Conservation (phyloP, 441 rosid species). For the Gossypium gossypioides region DNA sequence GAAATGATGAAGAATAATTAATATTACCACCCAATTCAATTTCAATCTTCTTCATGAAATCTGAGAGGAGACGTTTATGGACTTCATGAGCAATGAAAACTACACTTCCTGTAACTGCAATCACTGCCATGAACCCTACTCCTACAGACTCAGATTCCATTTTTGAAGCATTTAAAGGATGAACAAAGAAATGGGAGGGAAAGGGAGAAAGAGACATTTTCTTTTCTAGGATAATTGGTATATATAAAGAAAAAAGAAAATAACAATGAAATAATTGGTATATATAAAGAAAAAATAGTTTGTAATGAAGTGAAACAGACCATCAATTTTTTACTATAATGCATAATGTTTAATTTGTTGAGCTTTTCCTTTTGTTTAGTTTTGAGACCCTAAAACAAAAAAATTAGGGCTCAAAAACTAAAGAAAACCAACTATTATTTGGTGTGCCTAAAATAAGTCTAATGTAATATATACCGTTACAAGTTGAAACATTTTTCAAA, state of each 20-base stretch:
- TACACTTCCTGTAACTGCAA: constrained; percentile 66
- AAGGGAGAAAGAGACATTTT: neutral
- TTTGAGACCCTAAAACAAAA: too few species aligned
- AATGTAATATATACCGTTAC: neutral
- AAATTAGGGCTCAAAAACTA: too few species aligned
- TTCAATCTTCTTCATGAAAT: constrained; percentile 68
- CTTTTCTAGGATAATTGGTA: neutral
- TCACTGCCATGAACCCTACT: constrained; percentile 53
- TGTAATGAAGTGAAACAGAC: neutral
- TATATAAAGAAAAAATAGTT: too few species aligned
- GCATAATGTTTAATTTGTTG: neutral
- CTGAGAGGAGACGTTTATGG: constrained; percentile 64
- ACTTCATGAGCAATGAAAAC: constrained; percentile 47
- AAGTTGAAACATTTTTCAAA: neutral
- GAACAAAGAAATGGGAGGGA: constrained; percentile 6
- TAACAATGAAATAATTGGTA: too few species aligned
- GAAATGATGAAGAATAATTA: neutral
- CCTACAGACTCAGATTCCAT: constrained; percentile 33
- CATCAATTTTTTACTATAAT: neutral
- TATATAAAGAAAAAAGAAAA: too few species aligned
- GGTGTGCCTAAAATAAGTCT: neutral
- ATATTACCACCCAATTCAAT: constrained; percentile 35
- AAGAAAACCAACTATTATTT: neutral
- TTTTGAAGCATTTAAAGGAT: neutral
- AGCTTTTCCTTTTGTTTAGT: neutral